Evolutionary conservation across 2,329 filamentous ascomycete genomes (phyloP).

Genomic region (Xylaria multiplex): DNA sequence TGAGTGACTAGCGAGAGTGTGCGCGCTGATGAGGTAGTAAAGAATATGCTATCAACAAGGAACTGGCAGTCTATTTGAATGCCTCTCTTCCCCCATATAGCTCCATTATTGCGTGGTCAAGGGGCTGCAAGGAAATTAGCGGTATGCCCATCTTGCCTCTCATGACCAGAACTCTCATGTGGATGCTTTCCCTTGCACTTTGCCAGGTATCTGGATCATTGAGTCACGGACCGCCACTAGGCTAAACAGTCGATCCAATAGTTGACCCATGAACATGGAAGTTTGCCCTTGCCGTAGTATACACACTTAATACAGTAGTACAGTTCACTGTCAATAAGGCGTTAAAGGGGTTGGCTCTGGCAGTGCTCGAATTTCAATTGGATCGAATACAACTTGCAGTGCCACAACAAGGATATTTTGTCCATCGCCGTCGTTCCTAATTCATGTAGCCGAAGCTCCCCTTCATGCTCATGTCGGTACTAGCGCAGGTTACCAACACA

Average conservation of each 20-base stretch:
- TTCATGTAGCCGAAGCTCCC: neutral
- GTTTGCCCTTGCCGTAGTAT: slow-evolving; percentile 1
- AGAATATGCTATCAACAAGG: slow-evolving; percentile 32
- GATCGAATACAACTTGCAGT: slow-evolving; percentile 6
- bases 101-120: slow-evolving; percentile 31
- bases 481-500: neutral
- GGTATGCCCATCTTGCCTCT: slow-evolving; percentile 38
- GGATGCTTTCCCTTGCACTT: slow-evolving; percentile 10
- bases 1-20: slow-evolving; percentile 44
- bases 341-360: neutral
- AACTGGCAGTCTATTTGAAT: slow-evolving; percentile 43
- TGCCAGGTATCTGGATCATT: slow-evolving; percentile 41
- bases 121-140: slow-evolving; percentile 21
- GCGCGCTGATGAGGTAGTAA: slow-evolving; percentile 39
- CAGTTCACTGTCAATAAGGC: neutral
- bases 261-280: slow-evolving; percentile 9
- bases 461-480: neutral
- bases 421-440: neutral
- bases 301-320: neutral
- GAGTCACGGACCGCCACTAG: slow-evolving; percentile 7
- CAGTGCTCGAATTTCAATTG: slow-evolving; percentile 3
- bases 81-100: slow-evolving; percentile 29
- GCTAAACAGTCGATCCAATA: slow-evolving; percentile 17
- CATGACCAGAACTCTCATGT: slow-evolving; percentile 4
- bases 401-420: slow-evolving; percentile 10